Evolutionary conservation across 163 green algal species (phyloP).

Genomic region (Trebouxia gelatinosa): DNA sequence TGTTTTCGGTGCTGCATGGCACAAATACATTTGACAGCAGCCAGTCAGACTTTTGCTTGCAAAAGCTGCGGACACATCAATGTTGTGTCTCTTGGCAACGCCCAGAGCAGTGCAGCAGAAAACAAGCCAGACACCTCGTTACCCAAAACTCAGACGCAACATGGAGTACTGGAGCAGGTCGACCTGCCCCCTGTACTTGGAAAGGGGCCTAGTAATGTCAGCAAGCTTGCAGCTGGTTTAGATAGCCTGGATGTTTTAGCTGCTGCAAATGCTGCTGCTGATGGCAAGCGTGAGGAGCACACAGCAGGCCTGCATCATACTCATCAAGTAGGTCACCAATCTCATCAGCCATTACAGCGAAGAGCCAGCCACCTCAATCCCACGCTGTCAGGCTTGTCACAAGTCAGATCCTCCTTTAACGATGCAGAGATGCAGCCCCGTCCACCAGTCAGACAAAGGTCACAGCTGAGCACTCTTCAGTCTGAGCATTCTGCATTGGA

Average conservation of each 20-base stretch:
- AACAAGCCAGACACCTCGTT: neutral
- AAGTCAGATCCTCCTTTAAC: neutral
- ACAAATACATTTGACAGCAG: neutral
- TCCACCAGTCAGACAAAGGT: no score
- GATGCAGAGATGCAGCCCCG: neutral
- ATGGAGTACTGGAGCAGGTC: neutral
- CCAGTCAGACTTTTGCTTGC: conserved; percentile 11
- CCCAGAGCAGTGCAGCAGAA: neutral
- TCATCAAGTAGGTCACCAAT: neutral
- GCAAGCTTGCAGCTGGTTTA: neutral
- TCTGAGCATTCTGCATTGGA: neutral
- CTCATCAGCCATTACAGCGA: neutral
- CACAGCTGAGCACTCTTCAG: no score
- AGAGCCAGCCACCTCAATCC: neutral
- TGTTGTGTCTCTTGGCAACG: neutral
- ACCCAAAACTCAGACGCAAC: neutral
- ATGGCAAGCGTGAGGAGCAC: conserved; percentile 23
- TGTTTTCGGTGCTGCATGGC: neutral
- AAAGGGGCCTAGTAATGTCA: neutral
- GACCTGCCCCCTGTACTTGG: neutral
- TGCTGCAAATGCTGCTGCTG: conserved; percentile 8
- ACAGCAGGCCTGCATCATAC: neutral
- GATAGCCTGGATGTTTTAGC: neutral
- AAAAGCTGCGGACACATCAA: conserved; percentile 10
- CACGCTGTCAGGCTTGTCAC: neutral